Evolutionary conservation across 306 rosid species (phyloP).

Genomic region (Clitoria ternatea): DNA sequence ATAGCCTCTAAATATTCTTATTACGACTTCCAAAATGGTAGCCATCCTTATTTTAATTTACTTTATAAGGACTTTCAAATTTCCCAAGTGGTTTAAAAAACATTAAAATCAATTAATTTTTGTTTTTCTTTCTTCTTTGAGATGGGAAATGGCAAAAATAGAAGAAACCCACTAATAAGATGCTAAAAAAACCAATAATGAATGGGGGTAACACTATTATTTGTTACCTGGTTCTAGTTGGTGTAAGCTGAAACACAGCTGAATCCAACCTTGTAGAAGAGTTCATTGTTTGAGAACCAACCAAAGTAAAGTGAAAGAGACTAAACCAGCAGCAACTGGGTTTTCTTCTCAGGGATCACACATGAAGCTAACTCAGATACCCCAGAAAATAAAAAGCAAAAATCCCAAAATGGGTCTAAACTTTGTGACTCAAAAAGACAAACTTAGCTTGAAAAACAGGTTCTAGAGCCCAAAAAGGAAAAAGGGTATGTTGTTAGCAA

Average conservation of each 20-base stretch:
- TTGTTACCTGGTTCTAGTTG: constrained; percentile 89
- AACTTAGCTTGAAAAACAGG: constrained; percentile 24
- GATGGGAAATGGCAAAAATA: constrained; percentile 1
- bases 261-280: constrained; percentile 71
- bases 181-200: background rate
- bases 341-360: constrained; percentile 30
- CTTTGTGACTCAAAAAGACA: constrained; percentile 4
- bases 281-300: constrained; percentile 45
- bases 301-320: background rate
- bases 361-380: constrained; percentile 1
- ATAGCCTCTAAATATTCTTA: background rate
- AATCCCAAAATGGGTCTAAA: constrained; percentile 23
- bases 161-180: constrained; percentile 1
- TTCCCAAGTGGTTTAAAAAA: background rate
- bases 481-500: constrained; percentile 24
- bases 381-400: background rate
- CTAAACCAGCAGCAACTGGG: constrained; percentile 15
- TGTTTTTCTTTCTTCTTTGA: background rate
- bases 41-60: constrained; percentile 22
- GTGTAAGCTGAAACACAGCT: constrained; percentile 84
- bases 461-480: constrained; percentile 25
- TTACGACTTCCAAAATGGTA: constrained; percentile 1
- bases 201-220: background rate
- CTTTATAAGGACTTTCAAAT: background rate
- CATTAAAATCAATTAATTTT: background rate